These are phyloP conservation scores for Escallonia rubra DNA, from an alignment of 129 eudicot species.

Conservation along the genomic window DNA sequence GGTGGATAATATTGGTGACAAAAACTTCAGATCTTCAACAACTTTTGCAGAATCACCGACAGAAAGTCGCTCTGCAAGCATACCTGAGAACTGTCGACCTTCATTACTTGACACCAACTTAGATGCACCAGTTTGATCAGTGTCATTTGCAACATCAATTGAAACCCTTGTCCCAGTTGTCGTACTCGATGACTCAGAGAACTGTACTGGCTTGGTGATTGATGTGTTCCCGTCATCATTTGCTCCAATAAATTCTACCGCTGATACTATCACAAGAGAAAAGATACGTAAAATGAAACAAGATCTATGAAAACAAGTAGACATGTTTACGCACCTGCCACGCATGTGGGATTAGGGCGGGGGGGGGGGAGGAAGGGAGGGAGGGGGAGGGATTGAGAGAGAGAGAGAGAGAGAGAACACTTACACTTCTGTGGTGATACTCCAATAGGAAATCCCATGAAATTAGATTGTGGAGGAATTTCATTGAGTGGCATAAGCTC, in stretches of 20 bases:
- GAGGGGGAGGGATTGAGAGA: too few species aligned
- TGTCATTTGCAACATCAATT: slow-evolving; percentile 2
- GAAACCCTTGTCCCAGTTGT: slow-evolving; percentile 10
- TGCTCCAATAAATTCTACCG: slow-evolving; percentile 7
- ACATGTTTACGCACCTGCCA: too few species aligned
- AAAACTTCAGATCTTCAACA: slow-evolving; percentile 15
- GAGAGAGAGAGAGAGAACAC: neutral
- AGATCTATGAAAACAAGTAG: neutral
- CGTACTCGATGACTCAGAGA: neutral
- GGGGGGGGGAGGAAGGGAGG: neutral
- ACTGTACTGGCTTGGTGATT: neutral
- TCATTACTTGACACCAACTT: slow-evolving; percentile 2
- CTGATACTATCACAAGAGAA: slow-evolving; percentile 10
- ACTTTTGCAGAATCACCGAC: slow-evolving; percentile 23
- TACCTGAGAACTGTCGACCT: slow-evolving; percentile 4
- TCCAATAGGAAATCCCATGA: slow-evolving; percentile 7
- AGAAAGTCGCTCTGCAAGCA: slow-evolving; percentile 8
- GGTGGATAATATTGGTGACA: slow-evolving; percentile 13
- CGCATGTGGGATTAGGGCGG: too few species aligned
- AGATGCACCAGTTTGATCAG: neutral
- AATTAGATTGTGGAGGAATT: slow-evolving; percentile 20
- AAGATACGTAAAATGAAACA: neutral
- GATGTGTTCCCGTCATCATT: neutral
- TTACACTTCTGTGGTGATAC: slow-evolving; percentile 23
- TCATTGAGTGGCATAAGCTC: slow-evolving; percentile 14